Base-by-base conservation (phyloP, 768 basidiomycete genomes). In the Pleurotus salmoneostramineus region DNA sequence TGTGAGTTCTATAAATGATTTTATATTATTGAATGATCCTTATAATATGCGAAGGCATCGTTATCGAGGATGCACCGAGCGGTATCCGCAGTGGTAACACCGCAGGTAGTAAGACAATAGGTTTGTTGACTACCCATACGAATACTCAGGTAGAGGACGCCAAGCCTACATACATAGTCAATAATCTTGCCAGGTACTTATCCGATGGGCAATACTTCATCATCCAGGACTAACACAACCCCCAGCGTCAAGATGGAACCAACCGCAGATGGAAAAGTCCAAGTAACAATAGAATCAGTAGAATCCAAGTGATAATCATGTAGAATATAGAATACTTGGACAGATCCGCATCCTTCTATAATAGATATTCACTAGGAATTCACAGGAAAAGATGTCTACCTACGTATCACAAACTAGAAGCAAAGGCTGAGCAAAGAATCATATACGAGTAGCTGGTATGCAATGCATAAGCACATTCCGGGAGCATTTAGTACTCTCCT, bases 11-110 rank as follows among this genome's bases (percentile, higher is more conserved):
- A 59, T n/a, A n/a, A n/a, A n/a, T n/a, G n/a, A n/a, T n/a, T n/a
- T 52, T 63, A 43, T 12, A n/a, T 40, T 27, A 37, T 55, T 47
- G 50, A 54, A 6, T 5, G 7, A 45, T 5, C n/a, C 17, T 15
- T 15, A 45, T 45, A 45, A 12, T n/a, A 7, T 6, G 2, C 40
- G 4, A 54, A 87, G 89, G 88, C 63, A 76, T 96, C 48, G 95
- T 97, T 12, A 82, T 98, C 34, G 94, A 96, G 68, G 96, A 98
- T 72, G 92, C 95, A 2, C 94, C 94, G 1, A 84, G 84, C 12
- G 95, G 95, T 15, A 78, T 98, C 64, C 76, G 75, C 42, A 89
- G 93, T 59, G 94, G 94, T 8, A 75, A 82, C 46, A 82, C 87
- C 0, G 91, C 93, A 4, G 95, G 96, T 11, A 88, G 89, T 69